These are phyloP conservation scores for Nicotiana undulata DNA, from an alignment of 257 asterid species.

Conservation along the genomic window DNA sequence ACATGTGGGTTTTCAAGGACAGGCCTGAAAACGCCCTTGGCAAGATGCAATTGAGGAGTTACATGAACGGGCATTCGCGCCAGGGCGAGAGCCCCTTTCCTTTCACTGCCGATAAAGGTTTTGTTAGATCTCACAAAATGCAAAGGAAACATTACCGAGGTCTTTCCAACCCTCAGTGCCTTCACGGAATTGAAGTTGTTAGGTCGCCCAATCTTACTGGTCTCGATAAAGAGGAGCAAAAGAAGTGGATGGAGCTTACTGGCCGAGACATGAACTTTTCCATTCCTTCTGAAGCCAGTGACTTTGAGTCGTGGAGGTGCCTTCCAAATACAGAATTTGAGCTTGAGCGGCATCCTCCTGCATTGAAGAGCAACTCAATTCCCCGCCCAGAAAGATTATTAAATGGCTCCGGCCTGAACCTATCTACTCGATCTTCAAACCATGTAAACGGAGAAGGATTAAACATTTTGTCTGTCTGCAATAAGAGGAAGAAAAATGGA, in stretches of 20 bases:
- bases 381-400: conserved; percentile 23
- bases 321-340: conserved; percentile 32
- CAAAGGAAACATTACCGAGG: conserved; percentile 46
- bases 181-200: conserved; percentile 46
- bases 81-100: conserved; percentile 44
- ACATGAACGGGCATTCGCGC: conserved; percentile 47
- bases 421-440: conserved; percentile 20
- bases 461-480: conserved; percentile 27
- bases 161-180: conserved; percentile 43
- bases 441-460: conserved; percentile 30
- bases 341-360: conserved; percentile 23
- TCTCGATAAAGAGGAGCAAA: conserved; percentile 36
- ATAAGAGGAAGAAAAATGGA: conserved; percentile 30
- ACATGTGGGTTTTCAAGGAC: conserved; percentile 52
- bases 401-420: conserved; percentile 34
- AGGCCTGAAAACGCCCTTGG: conserved; percentile 47
- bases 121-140: conserved; percentile 39
- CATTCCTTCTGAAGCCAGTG: conserved; percentile 38
- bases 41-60: conserved; percentile 47
- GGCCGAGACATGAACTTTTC: conserved; percentile 39
- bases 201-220: conserved; percentile 31
- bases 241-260: conserved; percentile 45
- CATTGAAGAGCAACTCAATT: conserved; percentile 16
- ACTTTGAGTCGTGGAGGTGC: conserved; percentile 41
- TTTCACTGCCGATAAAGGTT: conserved; percentile 40